A percentile compares a stretch with the other conserved stretches of the same genome.
Evolutionary conservation across 2,329 filamentous ascomycete genomes (phyloP).

Genomic region (Microdochium nivale): DNA sequence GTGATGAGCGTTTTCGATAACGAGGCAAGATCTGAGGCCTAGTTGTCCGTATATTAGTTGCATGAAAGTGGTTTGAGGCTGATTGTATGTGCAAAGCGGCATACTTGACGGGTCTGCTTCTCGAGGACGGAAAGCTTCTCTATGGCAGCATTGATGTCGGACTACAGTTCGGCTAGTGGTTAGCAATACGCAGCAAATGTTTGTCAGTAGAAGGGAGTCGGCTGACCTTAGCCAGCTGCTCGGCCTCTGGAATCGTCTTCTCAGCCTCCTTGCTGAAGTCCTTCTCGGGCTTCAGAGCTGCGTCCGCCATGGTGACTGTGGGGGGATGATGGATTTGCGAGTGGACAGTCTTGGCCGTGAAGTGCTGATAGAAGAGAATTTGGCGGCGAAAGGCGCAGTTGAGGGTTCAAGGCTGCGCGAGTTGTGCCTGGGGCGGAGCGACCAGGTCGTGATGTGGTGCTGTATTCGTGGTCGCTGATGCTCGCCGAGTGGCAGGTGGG

Average conservation of each 20-base stretch:
- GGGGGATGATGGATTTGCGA: not conserved
- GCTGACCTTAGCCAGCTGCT: conserved; percentile 76
- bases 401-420: not conserved
- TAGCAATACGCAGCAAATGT: not conserved
- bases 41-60: conserved; percentile 14
- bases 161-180: conserved; percentile 30
- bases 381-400: not conserved
- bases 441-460: not conserved
- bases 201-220: conserved; percentile 5
- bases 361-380: not conserved
- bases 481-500: conserved; percentile 2
- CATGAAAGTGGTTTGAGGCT: not conserved
- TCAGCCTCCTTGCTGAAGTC: conserved; percentile 97
- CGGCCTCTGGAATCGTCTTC: conserved; percentile 80
- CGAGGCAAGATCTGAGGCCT: conserved; percentile 93
- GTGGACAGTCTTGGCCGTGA: not conserved
- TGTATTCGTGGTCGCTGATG: conserved; percentile 1
- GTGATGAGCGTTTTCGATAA: conserved; percentile 81
- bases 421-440: too few relatives aligned
- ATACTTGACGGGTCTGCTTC: conserved; percentile 94
- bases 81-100: conserved; percentile 6
- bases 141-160: conserved; percentile 76
- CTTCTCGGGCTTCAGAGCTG: conserved; percentile 87
- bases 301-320: conserved; percentile 65
- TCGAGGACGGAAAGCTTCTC: conserved; percentile 89